Percentiles rank a stretch among this genome's conserved stretches.
phyloP scores from a whole-genome alignment of 441 rosid species.

The Erodium texanum region DNA sequence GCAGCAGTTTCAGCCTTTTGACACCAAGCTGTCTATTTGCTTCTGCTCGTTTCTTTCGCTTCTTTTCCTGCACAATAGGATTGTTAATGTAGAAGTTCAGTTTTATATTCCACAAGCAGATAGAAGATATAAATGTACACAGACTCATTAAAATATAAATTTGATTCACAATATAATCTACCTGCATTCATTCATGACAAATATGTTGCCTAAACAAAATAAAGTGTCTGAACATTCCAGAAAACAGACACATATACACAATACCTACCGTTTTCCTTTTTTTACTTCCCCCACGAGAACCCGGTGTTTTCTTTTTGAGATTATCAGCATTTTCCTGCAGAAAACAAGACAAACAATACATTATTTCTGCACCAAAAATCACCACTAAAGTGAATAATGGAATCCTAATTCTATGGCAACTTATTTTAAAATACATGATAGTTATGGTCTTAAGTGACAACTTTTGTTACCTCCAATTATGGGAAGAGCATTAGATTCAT shows the following conservation, averaged over 20 bases:
- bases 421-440: background rate
- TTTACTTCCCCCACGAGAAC: conserved; percentile 41
- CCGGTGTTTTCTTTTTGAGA: conserved; percentile 35
- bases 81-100: conserved; percentile 7
- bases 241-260: conserved; percentile 14
- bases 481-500: conserved; percentile 4
- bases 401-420: conserved; percentile 1
- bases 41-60: conserved; percentile 64
- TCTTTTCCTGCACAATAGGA: conserved; percentile 42
- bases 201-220: background rate
- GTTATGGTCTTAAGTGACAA: background rate
- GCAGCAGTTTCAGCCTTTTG: conserved; percentile 59
- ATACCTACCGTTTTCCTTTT: conserved; percentile 58
- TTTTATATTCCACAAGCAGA: conserved; percentile 8
- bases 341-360: conserved; percentile 12
- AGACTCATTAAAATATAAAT: background rate
- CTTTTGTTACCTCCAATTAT: conserved; percentile 5
- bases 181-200: background rate
- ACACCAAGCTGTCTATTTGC: conserved; percentile 65
- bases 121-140: background rate
- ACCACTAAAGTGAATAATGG: background rate
- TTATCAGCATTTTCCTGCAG: conserved; percentile 32
- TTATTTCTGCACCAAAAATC: conserved; percentile 8
- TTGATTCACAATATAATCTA: background rate
- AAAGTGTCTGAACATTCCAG: conserved; percentile 7